phyloP scores from a whole-genome alignment of 2,329 filamentous ascomycete species.

The Sporothrix humicola region DNA sequence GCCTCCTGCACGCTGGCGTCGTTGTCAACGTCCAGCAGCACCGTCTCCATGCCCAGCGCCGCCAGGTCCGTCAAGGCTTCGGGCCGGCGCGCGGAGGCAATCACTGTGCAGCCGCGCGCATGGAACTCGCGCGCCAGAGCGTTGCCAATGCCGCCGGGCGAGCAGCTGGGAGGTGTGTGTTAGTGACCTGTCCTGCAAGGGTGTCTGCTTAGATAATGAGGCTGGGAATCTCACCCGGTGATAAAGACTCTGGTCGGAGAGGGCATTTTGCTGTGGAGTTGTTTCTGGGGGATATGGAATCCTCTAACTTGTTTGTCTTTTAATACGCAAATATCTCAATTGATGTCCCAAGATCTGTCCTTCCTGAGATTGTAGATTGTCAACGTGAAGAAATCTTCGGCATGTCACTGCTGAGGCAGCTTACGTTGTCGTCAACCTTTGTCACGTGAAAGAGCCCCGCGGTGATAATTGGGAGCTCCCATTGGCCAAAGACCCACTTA shows the following conservation, averaged over 20 bases:
- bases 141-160: constrained; percentile 45
- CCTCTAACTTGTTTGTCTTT: neutral
- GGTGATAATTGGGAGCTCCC: too few species aligned
- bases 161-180: constrained; percentile 37
- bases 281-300: neutral
- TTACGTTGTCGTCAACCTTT: too few species aligned
- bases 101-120: constrained; percentile 46
- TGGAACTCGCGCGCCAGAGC: constrained; percentile 44
- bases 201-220: neutral
- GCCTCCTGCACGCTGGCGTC: constrained; percentile 42
- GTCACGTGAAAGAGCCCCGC: too few species aligned
- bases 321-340: too few species aligned
- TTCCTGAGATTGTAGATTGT: too few species aligned
- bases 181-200: neutral
- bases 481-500: too few species aligned
- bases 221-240: neutral
- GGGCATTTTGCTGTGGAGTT: neutral
- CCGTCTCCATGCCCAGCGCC: constrained; percentile 40
- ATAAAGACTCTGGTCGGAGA: neutral
- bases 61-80: constrained; percentile 44
- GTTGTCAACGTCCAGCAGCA: constrained; percentile 44
- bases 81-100: constrained; percentile 48
- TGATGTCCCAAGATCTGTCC: too few species aligned
- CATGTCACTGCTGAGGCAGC: too few species aligned
- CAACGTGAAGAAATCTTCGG: too few species aligned